Conservation (phyloP, 768 basidiomycete genomes). For the Holtermanniella nyarrowii region DNA sequence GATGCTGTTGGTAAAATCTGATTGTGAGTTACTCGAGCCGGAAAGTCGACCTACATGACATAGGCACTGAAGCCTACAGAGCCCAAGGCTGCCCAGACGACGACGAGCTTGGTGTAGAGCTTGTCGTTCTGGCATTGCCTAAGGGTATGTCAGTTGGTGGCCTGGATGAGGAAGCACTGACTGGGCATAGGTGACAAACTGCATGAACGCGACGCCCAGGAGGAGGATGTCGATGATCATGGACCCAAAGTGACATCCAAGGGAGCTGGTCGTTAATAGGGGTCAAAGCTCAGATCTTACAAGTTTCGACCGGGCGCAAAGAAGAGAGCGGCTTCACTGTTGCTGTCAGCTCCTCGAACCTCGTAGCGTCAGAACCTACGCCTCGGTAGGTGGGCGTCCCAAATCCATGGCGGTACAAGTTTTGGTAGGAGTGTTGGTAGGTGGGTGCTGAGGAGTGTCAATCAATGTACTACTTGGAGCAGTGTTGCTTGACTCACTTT, state of each 20-base stretch:
- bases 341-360: neutral
- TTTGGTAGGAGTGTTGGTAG: neutral
- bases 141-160: neutral
- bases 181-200: neutral
- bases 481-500: too few relatives aligned
- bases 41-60: conserved; percentile 6
- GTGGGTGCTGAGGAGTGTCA: neutral
- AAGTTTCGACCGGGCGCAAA: neutral
- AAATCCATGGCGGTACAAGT: neutral
- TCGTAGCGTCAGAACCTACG: neutral
- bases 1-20: conserved; percentile 7
- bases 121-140: conserved; percentile 1
- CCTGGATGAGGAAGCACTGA: neutral
- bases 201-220: neutral
- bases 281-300: too few relatives aligned
- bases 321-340: neutral
- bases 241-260: neutral
- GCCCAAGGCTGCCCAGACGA: conserved; percentile 4
- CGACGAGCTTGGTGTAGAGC: conserved; percentile 8
- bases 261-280: too few relatives aligned
- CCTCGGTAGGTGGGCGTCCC: neutral
- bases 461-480: too few relatives aligned
- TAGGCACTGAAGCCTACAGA: conserved; percentile 9
- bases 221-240: neutral
- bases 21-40: neutral